A percentile compares a stretch with the other conserved stretches of the same genome.
These are phyloP conservation scores for Pichia sp. DNA, from an alignment of 1,139 yeast genomes.

Conservation along the genomic window DNA sequence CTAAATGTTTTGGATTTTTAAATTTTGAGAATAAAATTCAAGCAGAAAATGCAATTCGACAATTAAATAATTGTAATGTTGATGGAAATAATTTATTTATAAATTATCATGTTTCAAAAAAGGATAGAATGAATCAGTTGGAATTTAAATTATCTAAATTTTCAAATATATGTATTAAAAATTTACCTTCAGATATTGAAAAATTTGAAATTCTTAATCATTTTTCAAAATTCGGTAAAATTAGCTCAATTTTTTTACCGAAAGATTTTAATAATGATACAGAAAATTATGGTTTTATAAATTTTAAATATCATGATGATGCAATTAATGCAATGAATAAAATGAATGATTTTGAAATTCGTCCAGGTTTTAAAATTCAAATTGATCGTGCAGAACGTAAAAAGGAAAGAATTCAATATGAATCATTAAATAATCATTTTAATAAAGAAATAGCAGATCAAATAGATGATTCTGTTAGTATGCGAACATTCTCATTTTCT, in stretches of 20 bases:
- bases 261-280: conserved; percentile 20
- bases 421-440: conserved; percentile 20
- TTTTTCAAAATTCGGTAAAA: conserved; percentile 37
- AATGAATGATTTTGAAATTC: conserved; percentile 30
- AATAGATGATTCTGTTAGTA: no score
- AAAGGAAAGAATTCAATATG: conserved; percentile 30
- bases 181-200: conserved; percentile 34
- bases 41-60: conserved; percentile 41
- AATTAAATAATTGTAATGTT: conserved; percentile 36
- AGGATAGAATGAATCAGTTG: conserved; percentile 37
- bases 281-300: conserved; percentile 34
- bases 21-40: conserved; percentile 37
- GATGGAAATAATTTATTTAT: conserved; percentile 37
- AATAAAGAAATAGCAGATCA: no score
- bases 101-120: conserved; percentile 48
- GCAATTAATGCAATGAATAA: conserved; percentile 31
- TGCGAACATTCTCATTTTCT: no score
- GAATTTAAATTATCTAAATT: conserved; percentile 34
- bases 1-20: conserved; percentile 44
- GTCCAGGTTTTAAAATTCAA: conserved; percentile 25
- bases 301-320: conserved; percentile 33
- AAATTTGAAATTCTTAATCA: conserved; percentile 34
- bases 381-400: conserved; percentile 37
- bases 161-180: conserved; percentile 42
- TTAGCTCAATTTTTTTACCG: conserved; percentile 45